Conservation (phyloP, 1,284 basidiomycete species). For the Ustilago loliicola region DNA sequence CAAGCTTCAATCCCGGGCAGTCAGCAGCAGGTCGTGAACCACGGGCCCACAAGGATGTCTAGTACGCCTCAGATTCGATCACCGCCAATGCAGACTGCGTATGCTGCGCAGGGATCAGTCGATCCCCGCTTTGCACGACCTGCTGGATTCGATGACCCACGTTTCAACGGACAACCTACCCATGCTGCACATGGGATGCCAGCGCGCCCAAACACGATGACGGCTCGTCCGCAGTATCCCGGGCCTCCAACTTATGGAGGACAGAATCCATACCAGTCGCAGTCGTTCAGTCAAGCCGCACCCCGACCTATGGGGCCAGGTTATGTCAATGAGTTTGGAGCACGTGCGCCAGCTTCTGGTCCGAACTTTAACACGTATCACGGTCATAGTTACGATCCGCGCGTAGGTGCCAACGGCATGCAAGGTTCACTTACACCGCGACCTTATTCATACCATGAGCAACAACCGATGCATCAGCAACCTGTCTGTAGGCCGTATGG, state of each 20-base stretch:
- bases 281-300: constrained; percentile 24
- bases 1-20: constrained; percentile 44
- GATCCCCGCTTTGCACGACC: constrained; percentile 35
- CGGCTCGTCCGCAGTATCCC: constrained; percentile 30
- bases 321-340: constrained; percentile 45
- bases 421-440: constrained; percentile 42
- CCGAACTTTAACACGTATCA: constrained; percentile 43
- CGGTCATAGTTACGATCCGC: constrained; percentile 45
- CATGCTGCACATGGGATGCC: constrained; percentile 28
- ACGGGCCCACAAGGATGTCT: constrained; percentile 36
- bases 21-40: constrained; percentile 30
- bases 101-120: constrained; percentile 9
- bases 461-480: constrained; percentile 37
- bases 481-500: constrained; percentile 29
- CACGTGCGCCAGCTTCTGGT: constrained; percentile 20
- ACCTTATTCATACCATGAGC: constrained; percentile 60
- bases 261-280: constrained; percentile 22
- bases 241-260: constrained; percentile 26
- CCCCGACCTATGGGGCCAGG: constrained; percentile 22
- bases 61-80: constrained; percentile 48
- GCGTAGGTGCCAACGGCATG: constrained; percentile 28
- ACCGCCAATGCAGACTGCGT: constrained; percentile 24
- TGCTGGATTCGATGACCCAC: constrained; percentile 25
- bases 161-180: constrained; percentile 20
- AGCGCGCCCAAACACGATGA: constrained; percentile 18